phyloP scores from a whole-genome alignment of 805 yeast genomes.

The Candida easanensis region DNA sequence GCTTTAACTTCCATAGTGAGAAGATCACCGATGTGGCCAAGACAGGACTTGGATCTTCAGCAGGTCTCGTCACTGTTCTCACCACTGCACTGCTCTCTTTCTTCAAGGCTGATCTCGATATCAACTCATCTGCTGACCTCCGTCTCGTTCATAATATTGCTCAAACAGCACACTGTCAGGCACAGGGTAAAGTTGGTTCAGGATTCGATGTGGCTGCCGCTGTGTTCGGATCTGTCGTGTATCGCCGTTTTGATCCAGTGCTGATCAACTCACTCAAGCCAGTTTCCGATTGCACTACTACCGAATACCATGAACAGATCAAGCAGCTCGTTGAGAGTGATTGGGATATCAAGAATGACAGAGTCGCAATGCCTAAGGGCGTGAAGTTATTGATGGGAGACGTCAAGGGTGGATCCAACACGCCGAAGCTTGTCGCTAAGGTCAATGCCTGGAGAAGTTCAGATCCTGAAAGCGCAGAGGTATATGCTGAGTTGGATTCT shows the following conservation, averaged over 20 bases:
- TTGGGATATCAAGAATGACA: constrained; percentile 61
- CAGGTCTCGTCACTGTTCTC: constrained; percentile 83
- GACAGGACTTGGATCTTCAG: constrained; percentile 95
- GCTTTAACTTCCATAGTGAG: constrained; percentile 57
- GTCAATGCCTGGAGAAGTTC: constrained; percentile 67
- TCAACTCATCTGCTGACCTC: constrained; percentile 24
- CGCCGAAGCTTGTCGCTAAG: constrained; percentile 81
- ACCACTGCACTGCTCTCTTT: constrained; percentile 63
- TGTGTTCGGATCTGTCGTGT: constrained; percentile 82
- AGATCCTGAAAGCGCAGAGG: constrained; percentile 45
- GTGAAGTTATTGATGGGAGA: constrained; percentile 87
- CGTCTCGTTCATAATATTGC: constrained; percentile 72
- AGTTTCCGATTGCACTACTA: constrained; percentile 24
- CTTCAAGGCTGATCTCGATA: constrained; percentile 36
- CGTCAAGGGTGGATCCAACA: constrained; percentile 87
- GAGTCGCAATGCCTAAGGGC: constrained; percentile 64
- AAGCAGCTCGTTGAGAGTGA: constrained; percentile 34
- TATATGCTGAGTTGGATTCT: constrained; percentile 55
- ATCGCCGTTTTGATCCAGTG: constrained; percentile 68
- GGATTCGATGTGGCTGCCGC: constrained; percentile 98
- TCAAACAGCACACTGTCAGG: constrained; percentile 87
- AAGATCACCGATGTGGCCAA: constrained; percentile 76
- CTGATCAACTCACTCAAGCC: constrained; percentile 38
- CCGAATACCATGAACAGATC: constrained; percentile 32
- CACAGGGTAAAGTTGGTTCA: constrained; percentile 94